Base-by-base conservation (phyloP, 805 yeast species). In the Barnettozyma siamensis region DNA sequence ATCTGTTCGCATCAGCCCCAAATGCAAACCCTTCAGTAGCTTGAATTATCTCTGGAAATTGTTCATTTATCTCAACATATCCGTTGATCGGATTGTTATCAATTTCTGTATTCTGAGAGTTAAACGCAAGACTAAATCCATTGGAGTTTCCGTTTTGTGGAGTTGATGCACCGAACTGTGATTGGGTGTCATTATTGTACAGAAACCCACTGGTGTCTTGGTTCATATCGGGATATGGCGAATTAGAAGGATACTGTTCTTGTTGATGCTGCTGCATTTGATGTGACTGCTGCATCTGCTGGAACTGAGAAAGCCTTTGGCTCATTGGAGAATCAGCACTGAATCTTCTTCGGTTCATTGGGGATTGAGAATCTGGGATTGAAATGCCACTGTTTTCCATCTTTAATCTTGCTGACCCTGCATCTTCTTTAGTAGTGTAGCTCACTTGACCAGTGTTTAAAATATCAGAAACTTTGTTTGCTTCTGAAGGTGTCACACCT, bases 361-460 rank as follows among this genome's bases (percentile, higher is more conserved):
- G 41, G 7, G 39, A 24, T 15, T 24, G 21, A 9, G 37, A 39
- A 9, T 21, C 35, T n/a, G 43, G 43, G 3, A 32, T 31, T 3
- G 19, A 7, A 3, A 15, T 9, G 11, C 7, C n/a, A 8, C n/a
- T 31, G 12, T 30, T 24, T 7, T 35, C 38, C 5, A 10, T 13
- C 26, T 32, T 33, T 5, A 37, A 4, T 43, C 21, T 39, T 35
- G 15, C 15, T 3, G 42, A 23, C 10, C 41, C 45, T 13, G 12
- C n/a, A 13, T 47, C 57, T 17, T 57, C 59, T n/a, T 48, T 54
- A 1, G 42, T 38, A 5, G 53, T 43, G 2, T 55, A 30, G 1
- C 44, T 45, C 36, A 51, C 32, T 7, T 59, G 61, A 9, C 54
- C 54, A n/a, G 59, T 49, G 30, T 49, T 51, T 34, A 55, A 31